Conservation (phyloP, 1,139 yeast genomes). For the Pichia sp. region DNA sequence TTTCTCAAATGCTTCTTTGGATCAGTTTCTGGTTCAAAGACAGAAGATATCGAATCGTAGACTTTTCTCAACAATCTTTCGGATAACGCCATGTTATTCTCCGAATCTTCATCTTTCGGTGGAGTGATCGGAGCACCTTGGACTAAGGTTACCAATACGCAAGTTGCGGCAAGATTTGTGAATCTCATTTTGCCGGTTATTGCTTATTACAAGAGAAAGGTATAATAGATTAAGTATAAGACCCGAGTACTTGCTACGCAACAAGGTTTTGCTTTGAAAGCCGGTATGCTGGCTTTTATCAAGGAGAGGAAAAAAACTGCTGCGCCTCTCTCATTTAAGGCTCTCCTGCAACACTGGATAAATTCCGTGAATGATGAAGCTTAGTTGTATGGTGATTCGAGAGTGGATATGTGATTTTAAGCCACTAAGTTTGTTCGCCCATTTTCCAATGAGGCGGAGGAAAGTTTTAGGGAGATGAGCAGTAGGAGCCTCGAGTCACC, state of each 20-base stretch:
- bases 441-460: no score
- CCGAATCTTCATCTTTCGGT: not conserved
- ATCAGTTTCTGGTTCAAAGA: not conserved
- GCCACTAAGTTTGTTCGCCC: no score
- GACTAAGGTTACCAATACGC: not conserved
- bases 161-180: conserved; percentile 1
- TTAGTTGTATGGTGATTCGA: no score
- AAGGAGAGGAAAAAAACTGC: not conserved
- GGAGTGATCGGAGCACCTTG: conserved; percentile 1
- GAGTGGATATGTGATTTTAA: no score
- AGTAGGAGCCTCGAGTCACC: no score
- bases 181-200: not conserved
- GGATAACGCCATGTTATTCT: not conserved
- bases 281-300: not conserved
- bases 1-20: not conserved
- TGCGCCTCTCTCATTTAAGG: not conserved
- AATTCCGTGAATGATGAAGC: no score
- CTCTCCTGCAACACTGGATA: no score
- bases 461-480: no score
- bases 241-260: no score
- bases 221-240: no score
- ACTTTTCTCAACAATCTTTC: not conserved
- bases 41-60: not conserved
- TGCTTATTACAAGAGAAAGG: no score
- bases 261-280: not conserved